A percentile compares a stretch with the other conserved stretches of the same genome.
phyloP scores from a whole-genome alignment of 148 eudicot species.

The Cornus florida region DNA sequence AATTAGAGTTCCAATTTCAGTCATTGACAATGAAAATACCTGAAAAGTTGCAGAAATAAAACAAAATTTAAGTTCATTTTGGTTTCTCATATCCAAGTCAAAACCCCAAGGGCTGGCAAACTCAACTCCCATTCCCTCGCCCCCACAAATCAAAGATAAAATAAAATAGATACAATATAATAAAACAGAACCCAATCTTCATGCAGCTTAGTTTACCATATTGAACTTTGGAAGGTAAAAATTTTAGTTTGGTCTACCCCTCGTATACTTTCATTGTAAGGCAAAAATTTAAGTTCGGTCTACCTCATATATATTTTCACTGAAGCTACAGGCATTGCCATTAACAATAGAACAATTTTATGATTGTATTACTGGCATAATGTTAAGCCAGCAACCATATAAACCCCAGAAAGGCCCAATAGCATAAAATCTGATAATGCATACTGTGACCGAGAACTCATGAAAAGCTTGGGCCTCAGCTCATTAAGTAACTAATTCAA shows the following conservation, averaged over 20 bases:
- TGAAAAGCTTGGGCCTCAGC: no score
- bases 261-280: background rate
- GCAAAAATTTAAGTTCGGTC: background rate
- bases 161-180: no score
- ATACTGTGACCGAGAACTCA: no score
- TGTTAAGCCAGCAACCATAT: background rate
- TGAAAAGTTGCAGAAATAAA: slow-evolving; percentile 24
- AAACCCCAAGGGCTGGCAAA: background rate
- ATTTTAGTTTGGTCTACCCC: background rate
- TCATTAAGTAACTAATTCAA: no score
- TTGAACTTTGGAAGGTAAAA: background rate
- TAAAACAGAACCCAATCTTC: background rate
- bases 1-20: slow-evolving; percentile 81
- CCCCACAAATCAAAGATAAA: background rate
- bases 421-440: background rate
- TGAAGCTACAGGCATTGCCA: background rate
- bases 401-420: background rate
- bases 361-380: background rate
- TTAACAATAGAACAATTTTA: background rate
- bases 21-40: slow-evolving; percentile 89
- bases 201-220: background rate
- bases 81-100: background rate
- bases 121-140: background rate
- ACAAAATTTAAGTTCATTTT: background rate
- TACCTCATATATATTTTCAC: background rate